Evolutionary conservation across 1,284 basidiomycete species (phyloP).

Genomic region (Athelia psychrophila): DNA sequence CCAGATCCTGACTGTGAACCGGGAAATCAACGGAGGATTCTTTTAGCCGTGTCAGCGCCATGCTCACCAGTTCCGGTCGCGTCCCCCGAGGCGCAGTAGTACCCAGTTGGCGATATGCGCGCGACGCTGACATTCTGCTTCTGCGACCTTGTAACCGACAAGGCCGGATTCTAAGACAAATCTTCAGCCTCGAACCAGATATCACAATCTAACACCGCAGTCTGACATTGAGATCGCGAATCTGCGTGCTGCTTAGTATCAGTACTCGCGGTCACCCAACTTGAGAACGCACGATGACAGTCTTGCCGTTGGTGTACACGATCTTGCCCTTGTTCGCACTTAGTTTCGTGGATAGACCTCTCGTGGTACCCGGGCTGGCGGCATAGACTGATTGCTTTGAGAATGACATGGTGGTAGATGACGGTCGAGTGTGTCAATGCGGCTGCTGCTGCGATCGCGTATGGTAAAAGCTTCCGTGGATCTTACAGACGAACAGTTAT

Average conservation of each 20-base stretch:
- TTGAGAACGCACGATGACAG: conserved; percentile 69
- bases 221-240: conserved; percentile 58
- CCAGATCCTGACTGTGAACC: conserved; percentile 78
- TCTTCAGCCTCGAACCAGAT: conserved; percentile 1
- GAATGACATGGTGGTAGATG: conserved; percentile 47
- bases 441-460: no score
- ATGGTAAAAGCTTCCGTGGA: no score
- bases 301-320: conserved; percentile 84
- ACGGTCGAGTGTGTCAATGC: no score
- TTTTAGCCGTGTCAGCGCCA: background rate
- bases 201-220: conserved; percentile 5
- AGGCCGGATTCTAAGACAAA: conserved; percentile 50
- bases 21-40: conserved; percentile 1
- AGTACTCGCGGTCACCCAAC: background rate
- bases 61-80: conserved; percentile 68
- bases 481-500: no score
- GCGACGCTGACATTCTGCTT: conserved; percentile 86
- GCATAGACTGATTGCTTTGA: conserved; percentile 60
- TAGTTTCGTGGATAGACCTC: conserved; percentile 81
- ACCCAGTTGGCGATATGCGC: conserved; percentile 90
- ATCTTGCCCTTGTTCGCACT: conserved; percentile 78
- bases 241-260: conserved; percentile 31
- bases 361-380: conserved; percentile 71
- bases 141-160: conserved; percentile 71
- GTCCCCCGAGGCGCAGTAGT: conserved; percentile 93